phyloP scores from a whole-genome alignment of 2,329 filamentous ascomycete genomes.

The Tolypocladium endophyticum region DNA sequence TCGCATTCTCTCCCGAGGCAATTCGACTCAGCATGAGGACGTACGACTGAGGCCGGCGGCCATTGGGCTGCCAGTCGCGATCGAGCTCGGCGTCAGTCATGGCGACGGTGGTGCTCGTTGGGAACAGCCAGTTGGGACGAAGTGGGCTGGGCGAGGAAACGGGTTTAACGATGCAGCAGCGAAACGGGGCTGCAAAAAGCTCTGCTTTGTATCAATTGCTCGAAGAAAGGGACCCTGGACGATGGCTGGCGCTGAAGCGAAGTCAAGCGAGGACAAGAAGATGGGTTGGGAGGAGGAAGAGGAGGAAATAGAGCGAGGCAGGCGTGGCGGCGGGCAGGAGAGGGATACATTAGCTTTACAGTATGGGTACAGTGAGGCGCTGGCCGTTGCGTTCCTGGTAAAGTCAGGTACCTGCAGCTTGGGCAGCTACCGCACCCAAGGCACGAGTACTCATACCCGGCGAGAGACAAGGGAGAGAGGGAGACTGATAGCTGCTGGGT shows the following conservation, averaged over 20 bases:
- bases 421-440: no score
- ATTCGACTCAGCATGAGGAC: constrained; percentile 25
- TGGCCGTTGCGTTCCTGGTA: not conserved
- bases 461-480: not conserved
- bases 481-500: no score
- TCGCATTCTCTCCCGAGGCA: not conserved
- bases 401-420: no score
- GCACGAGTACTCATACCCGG: not conserved
- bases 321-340: not conserved
- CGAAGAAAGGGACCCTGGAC: not conserved
- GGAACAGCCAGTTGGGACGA: not conserved
- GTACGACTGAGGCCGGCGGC: constrained; percentile 73
- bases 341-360: not conserved
- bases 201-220: not conserved
- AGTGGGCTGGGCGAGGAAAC: not conserved
- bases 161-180: not conserved
- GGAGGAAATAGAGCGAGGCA: not conserved
- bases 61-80: constrained; percentile 70
- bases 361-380: not conserved
- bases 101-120: constrained; percentile 10
- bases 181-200: not conserved
- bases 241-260: not conserved
- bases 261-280: not conserved
- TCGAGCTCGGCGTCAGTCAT: constrained; percentile 60
- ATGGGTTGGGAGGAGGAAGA: not conserved